Conservation (phyloP, 371 early-diverging fungal genomes). For the Rhizopus delemar region DNA sequence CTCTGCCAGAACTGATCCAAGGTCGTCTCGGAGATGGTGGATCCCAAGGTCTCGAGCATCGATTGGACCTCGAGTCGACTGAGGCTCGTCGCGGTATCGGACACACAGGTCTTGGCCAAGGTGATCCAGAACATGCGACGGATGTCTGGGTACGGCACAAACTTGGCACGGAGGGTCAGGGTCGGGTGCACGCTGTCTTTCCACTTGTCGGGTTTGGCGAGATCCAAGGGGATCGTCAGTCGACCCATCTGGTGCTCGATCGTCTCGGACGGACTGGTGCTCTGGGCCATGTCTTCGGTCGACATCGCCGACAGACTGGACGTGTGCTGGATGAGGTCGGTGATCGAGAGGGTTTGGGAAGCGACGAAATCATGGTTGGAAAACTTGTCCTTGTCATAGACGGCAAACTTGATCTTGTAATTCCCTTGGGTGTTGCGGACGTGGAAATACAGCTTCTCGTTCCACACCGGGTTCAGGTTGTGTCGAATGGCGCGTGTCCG, state of each 20-base stretch:
- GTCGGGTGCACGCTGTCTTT: slow-evolving; percentile 41
- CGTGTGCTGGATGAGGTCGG: slow-evolving; percentile 34
- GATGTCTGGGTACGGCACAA: slow-evolving; percentile 65
- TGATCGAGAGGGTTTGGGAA: slow-evolving; percentile 48
- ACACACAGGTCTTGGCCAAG: slow-evolving; percentile 67
- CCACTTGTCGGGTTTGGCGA: slow-evolving; percentile 42
- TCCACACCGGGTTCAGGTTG: slow-evolving; percentile 70
- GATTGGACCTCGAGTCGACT: slow-evolving; percentile 67
- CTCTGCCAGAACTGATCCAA: slow-evolving; percentile 65
- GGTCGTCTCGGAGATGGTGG: slow-evolving; percentile 70
- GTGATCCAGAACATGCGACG: slow-evolving; percentile 77
- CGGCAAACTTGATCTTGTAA: slow-evolving; percentile 66
- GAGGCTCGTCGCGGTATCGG: slow-evolving; percentile 53
- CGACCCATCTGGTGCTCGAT: slow-evolving; percentile 53
- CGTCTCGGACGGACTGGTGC: slow-evolving; percentile 20
- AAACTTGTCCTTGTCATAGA: slow-evolving; percentile 81
- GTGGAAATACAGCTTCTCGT: slow-evolving; percentile 68
- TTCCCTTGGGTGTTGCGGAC: slow-evolving; percentile 58
- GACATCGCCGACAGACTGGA: slow-evolving; percentile 1
- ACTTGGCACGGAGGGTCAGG: slow-evolving; percentile 61
- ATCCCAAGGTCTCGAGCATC: slow-evolving; percentile 77
- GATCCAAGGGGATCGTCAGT: slow-evolving; percentile 39
- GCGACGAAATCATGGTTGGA: slow-evolving; percentile 74
- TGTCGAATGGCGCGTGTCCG: slow-evolving; percentile 68
- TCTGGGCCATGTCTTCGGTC: too few relatives aligned